Evolutionary conservation across 805 yeast genomes (phyloP).

Genomic region (Saturnispora kantuleensis): DNA sequence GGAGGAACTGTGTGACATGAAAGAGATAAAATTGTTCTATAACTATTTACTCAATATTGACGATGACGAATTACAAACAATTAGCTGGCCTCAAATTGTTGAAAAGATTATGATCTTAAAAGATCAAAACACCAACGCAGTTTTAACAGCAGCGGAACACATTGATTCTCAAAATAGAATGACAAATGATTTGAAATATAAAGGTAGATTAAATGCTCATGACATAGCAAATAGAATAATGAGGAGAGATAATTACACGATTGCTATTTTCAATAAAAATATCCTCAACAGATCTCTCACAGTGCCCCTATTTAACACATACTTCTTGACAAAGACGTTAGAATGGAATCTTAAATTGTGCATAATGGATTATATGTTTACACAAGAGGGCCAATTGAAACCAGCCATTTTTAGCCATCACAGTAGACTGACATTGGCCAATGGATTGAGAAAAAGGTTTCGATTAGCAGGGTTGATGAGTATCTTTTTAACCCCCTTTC

Average conservation of each 20-base stretch:
- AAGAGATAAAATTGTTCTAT: slow-evolving; percentile 72
- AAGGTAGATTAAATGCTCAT: slow-evolving; percentile 77
- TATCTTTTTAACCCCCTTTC: slow-evolving; percentile 73
- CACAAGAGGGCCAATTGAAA: slow-evolving; percentile 72
- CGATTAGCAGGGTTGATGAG: slow-evolving; percentile 82
- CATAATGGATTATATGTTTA: slow-evolving; percentile 77
- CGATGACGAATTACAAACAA: slow-evolving; percentile 82
- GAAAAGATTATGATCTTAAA: slow-evolving; percentile 62
- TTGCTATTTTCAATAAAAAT: slow-evolving; percentile 77
- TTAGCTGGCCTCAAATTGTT: slow-evolving; percentile 85
- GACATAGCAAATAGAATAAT: slow-evolving; percentile 91
- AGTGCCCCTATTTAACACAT: slow-evolving; percentile 19
- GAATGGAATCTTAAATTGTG: slow-evolving; percentile 94
- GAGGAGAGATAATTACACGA: slow-evolving; percentile 90
- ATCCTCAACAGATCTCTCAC: slow-evolving; percentile 59
- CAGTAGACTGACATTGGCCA: slow-evolving; percentile 54
- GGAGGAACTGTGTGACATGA: slow-evolving; percentile 54
- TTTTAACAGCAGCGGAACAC: slow-evolving; percentile 34
- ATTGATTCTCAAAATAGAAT: slow-evolving; percentile 8
- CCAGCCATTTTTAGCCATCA: slow-evolving; percentile 60
- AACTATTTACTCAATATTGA: slow-evolving; percentile 56
- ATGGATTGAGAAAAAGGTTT: slow-evolving; percentile 69
- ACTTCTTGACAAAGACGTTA: slow-evolving; percentile 66
- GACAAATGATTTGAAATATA: slow-evolving; percentile 53
- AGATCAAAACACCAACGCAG: slow-evolving; percentile 78